A percentile compares a stretch with the other conserved stretches of the same genome.
Conservation (phyloP, 805 yeast species). For the Wickerhamomyces pijperi region DNA sequence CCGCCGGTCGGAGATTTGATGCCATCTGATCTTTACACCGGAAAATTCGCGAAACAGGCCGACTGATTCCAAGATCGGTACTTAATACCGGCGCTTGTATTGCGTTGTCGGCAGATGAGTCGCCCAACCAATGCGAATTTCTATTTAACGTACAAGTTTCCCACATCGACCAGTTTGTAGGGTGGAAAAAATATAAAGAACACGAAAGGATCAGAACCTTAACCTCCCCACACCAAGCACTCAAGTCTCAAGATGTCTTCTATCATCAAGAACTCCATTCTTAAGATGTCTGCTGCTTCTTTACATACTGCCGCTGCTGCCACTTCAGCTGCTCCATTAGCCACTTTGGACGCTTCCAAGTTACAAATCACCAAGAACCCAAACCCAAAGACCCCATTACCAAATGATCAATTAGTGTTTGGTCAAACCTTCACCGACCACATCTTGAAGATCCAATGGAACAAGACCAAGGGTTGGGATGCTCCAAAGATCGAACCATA, state of each 20-base stretch:
- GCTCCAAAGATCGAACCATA: constrained; percentile 84
- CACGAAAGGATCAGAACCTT: too few relatives aligned
- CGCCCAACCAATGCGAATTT: background rate
- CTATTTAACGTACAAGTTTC: background rate
- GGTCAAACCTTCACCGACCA: constrained; percentile 78
- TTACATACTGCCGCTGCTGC: constrained; percentile 6
- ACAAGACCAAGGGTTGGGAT: constrained; percentile 68
- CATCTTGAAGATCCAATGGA: constrained; percentile 84
- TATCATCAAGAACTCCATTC: constrained; percentile 1
- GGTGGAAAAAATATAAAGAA: background rate
- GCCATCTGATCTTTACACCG: too few relatives aligned
- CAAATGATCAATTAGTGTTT: constrained; percentile 55
- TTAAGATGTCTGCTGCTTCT: constrained; percentile 1
- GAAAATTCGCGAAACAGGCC: background rate
- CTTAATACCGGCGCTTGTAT: background rate
- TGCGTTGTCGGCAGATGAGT: background rate
- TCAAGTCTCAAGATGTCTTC: background rate
- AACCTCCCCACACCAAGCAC: background rate
- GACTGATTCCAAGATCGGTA: background rate
- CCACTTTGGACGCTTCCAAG: constrained; percentile 44
- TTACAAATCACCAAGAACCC: constrained; percentile 35
- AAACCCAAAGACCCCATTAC: constrained; percentile 41
- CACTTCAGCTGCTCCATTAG: constrained; percentile 10
- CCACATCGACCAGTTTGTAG: background rate
- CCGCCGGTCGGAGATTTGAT: too few relatives aligned